Evolutionary conservation across 306 rosid genomes (phyloP).

Genomic region (Canavalia gladiata): DNA sequence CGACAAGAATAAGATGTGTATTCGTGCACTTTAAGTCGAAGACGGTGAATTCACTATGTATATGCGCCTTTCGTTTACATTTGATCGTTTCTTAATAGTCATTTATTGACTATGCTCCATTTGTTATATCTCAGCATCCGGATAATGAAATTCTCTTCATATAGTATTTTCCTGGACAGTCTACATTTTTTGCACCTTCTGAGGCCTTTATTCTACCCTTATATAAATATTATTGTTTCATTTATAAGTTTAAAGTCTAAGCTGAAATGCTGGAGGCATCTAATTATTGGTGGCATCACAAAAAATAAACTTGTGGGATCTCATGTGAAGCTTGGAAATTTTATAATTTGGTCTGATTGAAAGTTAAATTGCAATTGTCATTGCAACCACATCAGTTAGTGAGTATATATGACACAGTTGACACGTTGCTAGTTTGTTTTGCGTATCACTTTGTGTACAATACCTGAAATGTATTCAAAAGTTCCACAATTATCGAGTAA

Average conservation of each 20-base stretch:
- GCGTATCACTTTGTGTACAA: not conserved
- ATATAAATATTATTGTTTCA: not conserved
- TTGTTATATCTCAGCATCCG: not conserved
- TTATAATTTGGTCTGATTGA: not conserved
- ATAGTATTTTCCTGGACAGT: not conserved
- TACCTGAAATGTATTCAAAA: not conserved
- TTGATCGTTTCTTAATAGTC: not conserved
- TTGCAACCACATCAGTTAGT: no score
- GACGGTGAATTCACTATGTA: not conserved
- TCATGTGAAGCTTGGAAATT: not conserved
- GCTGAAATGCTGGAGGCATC: constrained; percentile 36
- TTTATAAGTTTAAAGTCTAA: not conserved
- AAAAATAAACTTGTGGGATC: not conserved
- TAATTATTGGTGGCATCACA: not conserved
- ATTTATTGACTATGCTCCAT: not conserved
- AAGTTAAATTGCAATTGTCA: not conserved
- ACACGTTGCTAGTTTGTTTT: no score
- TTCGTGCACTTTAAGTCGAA: not conserved
- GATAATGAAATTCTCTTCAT: not conserved
- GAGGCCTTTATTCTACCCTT: not conserved
- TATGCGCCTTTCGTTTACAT: not conserved
- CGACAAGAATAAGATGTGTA: not conserved
- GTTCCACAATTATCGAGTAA: not conserved
- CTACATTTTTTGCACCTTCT: not conserved
- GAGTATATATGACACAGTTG: no score